Base-by-base conservation (phyloP, 306 rosid species). In the Corylus americana region DNA sequence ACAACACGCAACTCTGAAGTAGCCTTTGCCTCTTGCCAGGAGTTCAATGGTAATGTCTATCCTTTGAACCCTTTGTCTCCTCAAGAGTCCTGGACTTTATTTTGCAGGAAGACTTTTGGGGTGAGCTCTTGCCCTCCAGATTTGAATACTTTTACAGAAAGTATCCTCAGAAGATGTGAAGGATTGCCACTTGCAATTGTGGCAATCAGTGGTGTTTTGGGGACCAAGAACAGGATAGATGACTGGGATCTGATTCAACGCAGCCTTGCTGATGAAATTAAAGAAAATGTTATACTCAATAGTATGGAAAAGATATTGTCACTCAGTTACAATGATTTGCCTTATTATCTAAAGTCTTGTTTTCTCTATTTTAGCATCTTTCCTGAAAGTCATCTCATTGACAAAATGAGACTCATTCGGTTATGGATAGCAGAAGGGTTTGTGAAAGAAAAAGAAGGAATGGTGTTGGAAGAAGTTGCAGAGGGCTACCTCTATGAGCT, bases 181-280 rank as follows among this genome's bases (percentile, higher is more conserved):
- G 91, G 91, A 25, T 79, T 88, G 78, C 89, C 91, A 37, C 74
- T 88, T 5, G 91, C 91, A 49, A 85, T 88, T 79, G 91, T 88
- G 42, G 88, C 89, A 70, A 81, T 85, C 39, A 72, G 91, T 44
- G 91, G 91, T 50, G 80, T 83, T 61, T 68, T 88, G 81, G 81
- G 86, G 11, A 88, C 87, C 9, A 73, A 22, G 83, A 63, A 37
- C 68, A 83, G 37, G 42, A 83, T 87, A 42, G 91, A 87, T 55
- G 88, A 87, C 11, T 87, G 91, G 91, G 51, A 67, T 67, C 39
- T 67, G 51, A 67, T 67, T 39, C 7, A 8, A 18, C 51, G 72
- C 3, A 39, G 72, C 3, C 72, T 67, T 39, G 49, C 0, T 39
- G 72, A 67, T 42, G 50, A 42, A 42, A 27, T 67, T 4, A 9